phyloP scores from a whole-genome alignment of 2,329 filamentous ascomycete species.

The Chrysosporium keratinophilum region DNA sequence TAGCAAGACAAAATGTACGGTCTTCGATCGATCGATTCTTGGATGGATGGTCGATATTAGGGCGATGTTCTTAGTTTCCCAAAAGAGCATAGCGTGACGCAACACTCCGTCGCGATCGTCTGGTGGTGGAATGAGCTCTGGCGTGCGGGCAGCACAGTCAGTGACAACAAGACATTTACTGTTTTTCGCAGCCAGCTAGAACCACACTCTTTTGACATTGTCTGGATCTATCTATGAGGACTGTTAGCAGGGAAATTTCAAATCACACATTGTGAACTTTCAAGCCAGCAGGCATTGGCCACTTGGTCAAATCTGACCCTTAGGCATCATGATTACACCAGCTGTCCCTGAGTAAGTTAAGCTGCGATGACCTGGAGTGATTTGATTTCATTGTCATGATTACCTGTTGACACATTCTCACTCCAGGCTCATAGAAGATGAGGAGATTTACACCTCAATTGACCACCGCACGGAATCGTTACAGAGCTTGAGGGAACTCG shows the following conservation, averaged over 20 bases:
- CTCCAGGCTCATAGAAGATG: constrained; percentile 79
- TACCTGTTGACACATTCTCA: not conserved
- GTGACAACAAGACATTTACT: not conserved
- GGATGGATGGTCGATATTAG: too few species aligned
- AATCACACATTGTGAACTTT: not conserved
- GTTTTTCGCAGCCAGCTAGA: too few species aligned
- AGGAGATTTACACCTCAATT: constrained; percentile 72
- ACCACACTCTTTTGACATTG: not conserved
- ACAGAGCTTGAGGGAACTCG: constrained; percentile 75
- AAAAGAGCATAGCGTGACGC: constrained; percentile 6
- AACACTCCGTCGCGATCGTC: not conserved
- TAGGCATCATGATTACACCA: constrained; percentile 56
- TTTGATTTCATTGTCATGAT: not conserved
- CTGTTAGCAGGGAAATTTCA: not conserved
- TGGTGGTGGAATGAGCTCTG: not conserved
- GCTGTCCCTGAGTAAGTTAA: constrained; percentile 61
- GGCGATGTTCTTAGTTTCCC: constrained; percentile 2
- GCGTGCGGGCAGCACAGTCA: not conserved
- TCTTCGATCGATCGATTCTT: too few species aligned
- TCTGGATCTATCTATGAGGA: not conserved
- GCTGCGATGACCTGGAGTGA: not conserved
- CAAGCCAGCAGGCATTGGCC: not conserved
- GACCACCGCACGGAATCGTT: constrained; percentile 87
- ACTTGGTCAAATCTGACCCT: not conserved
- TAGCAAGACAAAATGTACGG: too few species aligned